These are phyloP conservation scores for Penicillium steckii DNA, from an alignment of 495 filamentous ascomycete species.

Conservation along the genomic window DNA sequence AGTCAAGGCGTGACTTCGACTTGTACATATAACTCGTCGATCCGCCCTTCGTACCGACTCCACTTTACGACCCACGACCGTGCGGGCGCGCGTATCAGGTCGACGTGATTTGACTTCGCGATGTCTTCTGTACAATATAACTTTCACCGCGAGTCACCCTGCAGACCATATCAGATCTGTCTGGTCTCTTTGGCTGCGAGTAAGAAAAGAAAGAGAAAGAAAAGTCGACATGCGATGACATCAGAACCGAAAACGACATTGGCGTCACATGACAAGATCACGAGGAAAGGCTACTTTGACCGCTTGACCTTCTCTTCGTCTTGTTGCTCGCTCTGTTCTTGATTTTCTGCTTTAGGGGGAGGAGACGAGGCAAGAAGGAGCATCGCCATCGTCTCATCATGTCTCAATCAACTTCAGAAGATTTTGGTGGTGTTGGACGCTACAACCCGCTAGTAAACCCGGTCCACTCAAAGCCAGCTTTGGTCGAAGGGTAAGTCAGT, in stretches of 20 bases:
- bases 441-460: slow-evolving; percentile 44
- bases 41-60: not conserved
- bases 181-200: too few species aligned
- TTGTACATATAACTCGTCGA: not conserved
- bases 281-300: not conserved
- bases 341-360: too few species aligned
- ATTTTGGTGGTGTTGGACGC: slow-evolving; percentile 11
- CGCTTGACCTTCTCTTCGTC: not conserved
- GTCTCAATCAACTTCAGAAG: slow-evolving; percentile 7
- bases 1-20: not conserved
- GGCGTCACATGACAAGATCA: slow-evolving; percentile 9
- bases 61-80: not conserved
- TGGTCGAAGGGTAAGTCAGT: slow-evolving; percentile 41
- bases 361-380: not conserved
- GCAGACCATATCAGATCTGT: too few species aligned
- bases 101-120: not conserved
- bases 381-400: slow-evolving; percentile 10
- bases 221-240: slow-evolving; percentile 4
- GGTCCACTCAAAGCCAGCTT: slow-evolving; percentile 31
- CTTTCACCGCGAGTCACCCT: not conserved
- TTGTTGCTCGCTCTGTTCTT: not conserved
- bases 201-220: too few species aligned
- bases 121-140: not conserved
- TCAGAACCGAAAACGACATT: not conserved
- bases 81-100: not conserved